phyloP scores from a whole-genome alignment of 1,284 basidiomycete genomes.

The Pisolithus thermaeus region DNA sequence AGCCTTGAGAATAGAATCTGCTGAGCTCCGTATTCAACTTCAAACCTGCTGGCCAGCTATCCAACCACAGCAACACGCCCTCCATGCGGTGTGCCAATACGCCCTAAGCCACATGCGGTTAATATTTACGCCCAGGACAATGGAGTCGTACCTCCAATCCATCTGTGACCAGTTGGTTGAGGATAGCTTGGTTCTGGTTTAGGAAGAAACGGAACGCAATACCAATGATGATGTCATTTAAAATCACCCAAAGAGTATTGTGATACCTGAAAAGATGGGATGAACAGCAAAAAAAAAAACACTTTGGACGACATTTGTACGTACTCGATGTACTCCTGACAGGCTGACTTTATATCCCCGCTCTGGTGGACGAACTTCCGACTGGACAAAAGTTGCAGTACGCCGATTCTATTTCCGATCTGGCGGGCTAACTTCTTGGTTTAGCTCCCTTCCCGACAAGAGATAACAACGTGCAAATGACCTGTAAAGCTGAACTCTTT shows the following conservation, averaged over 20 bases:
- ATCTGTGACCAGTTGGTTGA: slow-evolving; percentile 36
- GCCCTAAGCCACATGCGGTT: slow-evolving; percentile 23
- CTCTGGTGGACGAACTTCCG: slow-evolving; percentile 25
- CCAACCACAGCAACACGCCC: slow-evolving; percentile 72
- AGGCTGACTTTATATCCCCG: slow-evolving; percentile 15
- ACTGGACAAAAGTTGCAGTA: slow-evolving; percentile 37
- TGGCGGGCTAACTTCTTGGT: slow-evolving; percentile 37
- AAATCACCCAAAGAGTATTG: slow-evolving; percentile 85
- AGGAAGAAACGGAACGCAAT: slow-evolving; percentile 64
- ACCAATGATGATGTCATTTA: slow-evolving; percentile 88
- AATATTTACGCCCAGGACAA: slow-evolving; percentile 1
- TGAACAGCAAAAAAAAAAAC: slow-evolving; percentile 2
- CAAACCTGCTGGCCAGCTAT: slow-evolving; percentile 92
- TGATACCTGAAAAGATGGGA: slow-evolving; percentile 59
- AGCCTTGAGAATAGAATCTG: slow-evolving; percentile 70
- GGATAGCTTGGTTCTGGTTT: slow-evolving; percentile 49
- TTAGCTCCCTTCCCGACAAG: neutral
- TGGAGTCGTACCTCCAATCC: slow-evolving; percentile 36
- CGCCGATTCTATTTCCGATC: slow-evolving; percentile 40
- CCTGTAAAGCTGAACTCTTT: slow-evolving; percentile 22
- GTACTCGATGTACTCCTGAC: slow-evolving; percentile 56
- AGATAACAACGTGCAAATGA: slow-evolving; percentile 7
- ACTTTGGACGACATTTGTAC: slow-evolving; percentile 13
- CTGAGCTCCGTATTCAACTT: slow-evolving; percentile 95
- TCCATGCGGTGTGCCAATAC: slow-evolving; percentile 48